Evolutionary conservation across 495 filamentous ascomycete species (phyloP).

Genomic region (Penicillium daleae): DNA sequence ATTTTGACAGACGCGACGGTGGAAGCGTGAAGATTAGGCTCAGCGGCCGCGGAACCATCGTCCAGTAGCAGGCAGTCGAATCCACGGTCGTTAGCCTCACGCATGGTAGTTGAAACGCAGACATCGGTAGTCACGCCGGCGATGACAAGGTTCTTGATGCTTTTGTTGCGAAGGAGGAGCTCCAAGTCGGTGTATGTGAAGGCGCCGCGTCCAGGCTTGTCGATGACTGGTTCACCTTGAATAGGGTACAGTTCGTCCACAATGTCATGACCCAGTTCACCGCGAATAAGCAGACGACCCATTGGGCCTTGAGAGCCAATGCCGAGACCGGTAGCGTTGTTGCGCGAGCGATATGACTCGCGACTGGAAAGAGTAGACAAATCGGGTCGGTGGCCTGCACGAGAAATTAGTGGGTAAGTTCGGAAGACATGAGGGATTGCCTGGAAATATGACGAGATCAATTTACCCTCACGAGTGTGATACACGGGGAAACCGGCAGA

Average conservation of each 20-base stretch:
- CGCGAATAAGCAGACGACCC: conserved; percentile 65
- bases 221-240: conserved; percentile 62
- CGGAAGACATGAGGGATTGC: neutral
- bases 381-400: conserved; percentile 63
- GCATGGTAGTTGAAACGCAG: conserved; percentile 69
- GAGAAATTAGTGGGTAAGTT: conserved; percentile 19
- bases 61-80: conserved; percentile 67
- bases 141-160: conserved; percentile 68
- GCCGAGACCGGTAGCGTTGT: conserved; percentile 57
- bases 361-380: conserved; percentile 61
- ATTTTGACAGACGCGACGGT: conserved; percentile 57
- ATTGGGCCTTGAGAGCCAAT: conserved; percentile 66
- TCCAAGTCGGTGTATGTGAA: conserved; percentile 70
- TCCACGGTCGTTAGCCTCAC: conserved; percentile 74
- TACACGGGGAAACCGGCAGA: conserved; percentile 63
- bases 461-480: conserved; percentile 63
- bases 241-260: conserved; percentile 62
- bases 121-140: conserved; percentile 72
- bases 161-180: conserved; percentile 60
- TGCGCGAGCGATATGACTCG: conserved; percentile 57
- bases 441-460: too few relatives aligned
- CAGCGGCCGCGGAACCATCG: conserved; percentile 56
- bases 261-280: conserved; percentile 65
- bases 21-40: conserved; percentile 51
- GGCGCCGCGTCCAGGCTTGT: conserved; percentile 70